These are phyloP conservation scores for Zopfia rhizophila DNA, from an alignment of 2,329 filamentous ascomycete genomes.

Conservation along the genomic window DNA sequence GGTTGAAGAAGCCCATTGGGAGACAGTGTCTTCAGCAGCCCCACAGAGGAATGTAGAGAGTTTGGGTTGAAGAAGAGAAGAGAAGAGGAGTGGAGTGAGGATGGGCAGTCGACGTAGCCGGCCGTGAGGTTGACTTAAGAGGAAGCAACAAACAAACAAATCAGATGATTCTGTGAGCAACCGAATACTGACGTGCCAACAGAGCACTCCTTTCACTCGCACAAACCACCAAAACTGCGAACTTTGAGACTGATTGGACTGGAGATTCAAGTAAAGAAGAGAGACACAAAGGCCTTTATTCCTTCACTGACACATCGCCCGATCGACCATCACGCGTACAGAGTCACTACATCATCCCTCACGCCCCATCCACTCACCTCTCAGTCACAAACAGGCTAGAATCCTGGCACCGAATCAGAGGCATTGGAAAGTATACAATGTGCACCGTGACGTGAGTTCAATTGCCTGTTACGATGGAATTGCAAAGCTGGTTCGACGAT, in stretches of 20 bases:
- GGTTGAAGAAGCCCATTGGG: conserved; percentile 53
- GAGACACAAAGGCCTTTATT: neutral
- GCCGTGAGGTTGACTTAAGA: neutral
- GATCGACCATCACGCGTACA: conserved; percentile 21
- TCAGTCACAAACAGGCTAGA: conserved; percentile 43
- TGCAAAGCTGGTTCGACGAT: neutral
- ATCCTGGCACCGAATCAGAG: conserved; percentile 25
- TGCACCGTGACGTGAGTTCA: neutral
- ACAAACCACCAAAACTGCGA: too few relatives aligned
- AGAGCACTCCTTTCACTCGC: too few relatives aligned
- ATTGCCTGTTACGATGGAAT: neutral
- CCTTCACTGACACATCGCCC: conserved; percentile 21
- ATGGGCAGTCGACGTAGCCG: conserved; percentile 3
- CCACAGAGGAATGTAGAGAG: conserved; percentile 9
- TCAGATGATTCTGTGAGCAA: neutral
- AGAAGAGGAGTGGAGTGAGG: neutral
- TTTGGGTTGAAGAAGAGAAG: neutral
- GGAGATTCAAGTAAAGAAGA: neutral
- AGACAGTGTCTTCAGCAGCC: neutral
- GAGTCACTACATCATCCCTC: conserved; percentile 26
- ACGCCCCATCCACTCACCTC: conserved; percentile 5
- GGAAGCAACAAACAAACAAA: conserved; percentile 11
- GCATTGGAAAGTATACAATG: neutral
- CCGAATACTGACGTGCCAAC: neutral
- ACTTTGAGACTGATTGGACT: neutral